Evolutionary conservation across 2,329 filamentous ascomycete species (phyloP).

Genomic region (Sporothrix protearum): DNA sequence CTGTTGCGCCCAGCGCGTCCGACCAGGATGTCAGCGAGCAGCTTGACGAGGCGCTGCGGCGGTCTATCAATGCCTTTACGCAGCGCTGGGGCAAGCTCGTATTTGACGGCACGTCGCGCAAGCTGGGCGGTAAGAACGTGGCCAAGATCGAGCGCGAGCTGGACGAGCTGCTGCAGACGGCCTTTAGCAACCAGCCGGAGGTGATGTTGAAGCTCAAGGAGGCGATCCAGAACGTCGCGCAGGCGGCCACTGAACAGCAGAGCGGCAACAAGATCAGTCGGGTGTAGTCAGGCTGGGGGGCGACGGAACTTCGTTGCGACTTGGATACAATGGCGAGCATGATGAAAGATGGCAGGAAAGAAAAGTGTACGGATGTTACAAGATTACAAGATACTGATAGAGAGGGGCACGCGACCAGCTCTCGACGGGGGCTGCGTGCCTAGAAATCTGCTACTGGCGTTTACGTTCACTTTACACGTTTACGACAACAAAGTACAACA

Average conservation of each 20-base stretch:
- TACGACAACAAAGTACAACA: not conserved
- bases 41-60: slow-evolving; percentile 59
- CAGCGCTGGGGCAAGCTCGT: slow-evolving; percentile 55
- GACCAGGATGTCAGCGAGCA: slow-evolving; percentile 61
- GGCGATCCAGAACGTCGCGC: slow-evolving; percentile 55
- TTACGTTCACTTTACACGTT: not conserved
- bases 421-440: not conserved
- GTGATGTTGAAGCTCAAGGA: slow-evolving; percentile 59
- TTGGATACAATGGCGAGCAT: not conserved
- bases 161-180: slow-evolving; percentile 53
- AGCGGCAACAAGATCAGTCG: slow-evolving; percentile 24
- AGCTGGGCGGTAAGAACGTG: slow-evolving; percentile 48
- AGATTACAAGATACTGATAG: not conserved
- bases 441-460: not conserved
- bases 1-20: slow-evolving; percentile 32
- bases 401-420: not conserved
- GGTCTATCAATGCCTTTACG: slow-evolving; percentile 61
- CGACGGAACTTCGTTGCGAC: no score
- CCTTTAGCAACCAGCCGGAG: slow-evolving; percentile 58
- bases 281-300: not conserved
- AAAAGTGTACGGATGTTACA: not conserved
- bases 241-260: slow-evolving; percentile 45
- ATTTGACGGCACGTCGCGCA: slow-evolving; percentile 47
- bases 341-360: not conserved
- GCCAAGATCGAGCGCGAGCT: slow-evolving; percentile 55